A percentile compares a stretch with the other conserved stretches of the same genome.
phyloP scores from a whole-genome alignment of 2,329 filamentous ascomycete species.

The Paraconiothyrium brasiliense region DNA sequence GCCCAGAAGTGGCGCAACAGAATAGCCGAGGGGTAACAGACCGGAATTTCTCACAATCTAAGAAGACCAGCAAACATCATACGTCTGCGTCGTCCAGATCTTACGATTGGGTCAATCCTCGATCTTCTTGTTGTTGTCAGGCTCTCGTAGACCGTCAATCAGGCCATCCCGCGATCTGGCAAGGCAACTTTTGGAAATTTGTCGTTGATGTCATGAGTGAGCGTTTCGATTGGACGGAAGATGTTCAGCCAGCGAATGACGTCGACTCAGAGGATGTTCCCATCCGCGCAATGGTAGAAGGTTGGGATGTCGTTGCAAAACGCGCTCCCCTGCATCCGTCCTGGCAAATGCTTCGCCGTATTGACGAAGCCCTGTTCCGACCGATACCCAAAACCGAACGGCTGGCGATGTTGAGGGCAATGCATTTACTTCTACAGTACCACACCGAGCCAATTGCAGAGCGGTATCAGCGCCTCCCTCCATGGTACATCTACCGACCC shows the following conservation, averaged over 20 bases:
- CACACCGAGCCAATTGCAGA: neutral
- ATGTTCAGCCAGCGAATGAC: constrained; percentile 4
- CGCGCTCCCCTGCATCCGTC: neutral
- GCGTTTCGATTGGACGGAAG: constrained; percentile 7
- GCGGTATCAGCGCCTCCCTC: constrained; percentile 3
- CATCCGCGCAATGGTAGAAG: constrained; percentile 1
- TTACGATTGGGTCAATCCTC: no score
- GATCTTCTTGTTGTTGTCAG: no score
- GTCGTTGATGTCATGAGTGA: constrained; percentile 2
- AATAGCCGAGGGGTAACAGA: no score
- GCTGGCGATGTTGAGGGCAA: no score
- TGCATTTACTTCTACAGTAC: no score
- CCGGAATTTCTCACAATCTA: no score
- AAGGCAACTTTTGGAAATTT: constrained; percentile 7
- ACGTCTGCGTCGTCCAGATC: no score
- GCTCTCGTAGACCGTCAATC: no score
- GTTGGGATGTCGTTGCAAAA: constrained; percentile 9
- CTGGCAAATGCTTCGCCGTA: constrained; percentile 5
- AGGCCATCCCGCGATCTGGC: neutral
- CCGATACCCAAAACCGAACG: no score
- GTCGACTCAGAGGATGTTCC: constrained; percentile 6
- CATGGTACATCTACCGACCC: constrained; percentile 6
- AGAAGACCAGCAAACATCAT: no score
- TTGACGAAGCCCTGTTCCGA: neutral
- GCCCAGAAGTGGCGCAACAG: no score